Base-by-base conservation (phyloP, 441 rosid species). In the Raphanus hybrid region DNA sequence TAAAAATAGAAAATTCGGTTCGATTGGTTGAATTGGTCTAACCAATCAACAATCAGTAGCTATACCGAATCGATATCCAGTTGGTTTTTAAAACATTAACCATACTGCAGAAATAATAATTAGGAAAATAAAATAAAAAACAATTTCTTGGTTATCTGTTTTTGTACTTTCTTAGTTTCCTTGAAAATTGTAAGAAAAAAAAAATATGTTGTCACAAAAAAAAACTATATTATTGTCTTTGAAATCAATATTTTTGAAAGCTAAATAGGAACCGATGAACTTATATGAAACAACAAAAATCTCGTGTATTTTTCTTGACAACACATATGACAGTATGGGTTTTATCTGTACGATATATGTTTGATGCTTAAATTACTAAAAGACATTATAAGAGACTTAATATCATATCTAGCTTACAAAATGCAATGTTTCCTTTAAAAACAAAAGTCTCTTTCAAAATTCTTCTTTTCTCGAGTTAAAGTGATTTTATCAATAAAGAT, bases 401-500 rank as follows among this genome's bases (percentile, higher is more conserved):
- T 3, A 39, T 8, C 1, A 50, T 50, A 14, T 50, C 57, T 52
- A 52, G 58, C 20, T 15, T 14, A 52, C 9, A 15, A 45, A 45
- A 37, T 37, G 43, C 43, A 37, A 9, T 23, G 23, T 43, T 59
- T 66, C 45, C 3, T 5, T 39, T 18, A 7, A 4, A 50, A 48
- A 61, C 16, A 69, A 62, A 50, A 23, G 15, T 14, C 15, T 69
- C 45, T 62, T 63, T 45, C 63, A 69, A 9, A 54, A 50, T 1
- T 69, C 23, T 69, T 70, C 59, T 76, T 76, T 63, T 63, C 35
- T 63, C 59, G 26, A 54, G 59, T 15, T 54, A 54, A 54, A 54
- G 10, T 54, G 59, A 6, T 15, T 54, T 54, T 54, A 6, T 54
- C 70, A 62, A 69, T 68, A 76, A 76, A 76, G 80, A 63, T 52